Conservation (phyloP, 2,329 filamentous ascomycete species). For the Stemphylium beticola region DNA sequence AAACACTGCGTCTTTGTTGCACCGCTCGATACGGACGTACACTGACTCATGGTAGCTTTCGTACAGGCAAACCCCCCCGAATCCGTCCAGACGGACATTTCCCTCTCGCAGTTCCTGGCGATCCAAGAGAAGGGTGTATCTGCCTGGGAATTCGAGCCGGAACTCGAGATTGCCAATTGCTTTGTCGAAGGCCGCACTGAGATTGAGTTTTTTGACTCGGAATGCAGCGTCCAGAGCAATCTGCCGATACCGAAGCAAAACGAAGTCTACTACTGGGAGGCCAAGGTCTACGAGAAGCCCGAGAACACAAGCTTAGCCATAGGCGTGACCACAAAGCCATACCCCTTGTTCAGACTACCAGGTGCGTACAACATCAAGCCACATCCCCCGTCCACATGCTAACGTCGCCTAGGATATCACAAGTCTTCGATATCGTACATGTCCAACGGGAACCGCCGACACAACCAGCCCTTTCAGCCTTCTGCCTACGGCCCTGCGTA, state of each 20-base stretch:
- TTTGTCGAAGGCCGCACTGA: constrained; percentile 96
- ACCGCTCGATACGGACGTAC: not conserved
- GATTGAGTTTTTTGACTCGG: constrained; percentile 98
- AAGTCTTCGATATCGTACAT: constrained; percentile 91
- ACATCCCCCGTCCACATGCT: constrained; percentile 13
- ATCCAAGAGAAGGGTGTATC: constrained; percentile 99
- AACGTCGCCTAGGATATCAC: constrained; percentile 72
- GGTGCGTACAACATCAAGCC: constrained; percentile 62
- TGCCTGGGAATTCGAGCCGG: constrained; percentile 99
- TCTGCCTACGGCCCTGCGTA: constrained; percentile 82
- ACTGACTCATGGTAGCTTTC: constrained; percentile 68
- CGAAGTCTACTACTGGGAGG: constrained; percentile 99
- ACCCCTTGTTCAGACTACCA: constrained; percentile 90
- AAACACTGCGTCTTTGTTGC: no score
- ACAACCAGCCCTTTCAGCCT: constrained; percentile 87
- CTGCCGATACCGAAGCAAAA: constrained; percentile 97
- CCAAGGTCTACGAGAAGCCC: constrained; percentile 97
- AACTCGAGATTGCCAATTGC: constrained; percentile 97
- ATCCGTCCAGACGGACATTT: constrained; percentile 95
- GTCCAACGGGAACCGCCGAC: constrained; percentile 83
- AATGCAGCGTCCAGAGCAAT: constrained; percentile 97
- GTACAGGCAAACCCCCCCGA: constrained; percentile 93
- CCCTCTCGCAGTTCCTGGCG: constrained; percentile 93
- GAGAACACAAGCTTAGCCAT: constrained; percentile 86
- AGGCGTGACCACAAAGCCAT: constrained; percentile 95